Evolutionary conservation across 2,329 filamentous ascomycete species (phyloP).

Genomic region (Curvularia verruculosa): DNA sequence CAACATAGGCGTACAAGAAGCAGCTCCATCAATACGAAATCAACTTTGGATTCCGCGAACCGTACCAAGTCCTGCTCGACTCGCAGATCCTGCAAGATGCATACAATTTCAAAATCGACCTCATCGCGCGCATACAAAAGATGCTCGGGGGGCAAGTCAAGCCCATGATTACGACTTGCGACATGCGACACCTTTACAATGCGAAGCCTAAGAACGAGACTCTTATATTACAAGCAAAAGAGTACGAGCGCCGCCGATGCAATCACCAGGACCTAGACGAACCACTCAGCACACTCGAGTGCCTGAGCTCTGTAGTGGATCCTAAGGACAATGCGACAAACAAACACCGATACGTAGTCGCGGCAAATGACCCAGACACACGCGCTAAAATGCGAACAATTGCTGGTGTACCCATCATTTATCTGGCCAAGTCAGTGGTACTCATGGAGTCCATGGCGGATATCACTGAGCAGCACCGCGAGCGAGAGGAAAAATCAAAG

Average conservation of each 20-base stretch:
- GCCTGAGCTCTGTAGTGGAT: constrained; percentile 76
- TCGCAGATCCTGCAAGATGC: constrained; percentile 84
- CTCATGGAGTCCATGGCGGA: constrained; percentile 78
- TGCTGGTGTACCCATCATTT: constrained; percentile 75
- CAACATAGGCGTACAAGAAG: constrained; percentile 81
- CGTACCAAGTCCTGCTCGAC: constrained; percentile 82
- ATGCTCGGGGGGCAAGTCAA: constrained; percentile 89
- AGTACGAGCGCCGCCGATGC: constrained; percentile 75
- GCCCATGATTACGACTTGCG: constrained; percentile 83
- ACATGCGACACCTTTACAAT: constrained; percentile 77
- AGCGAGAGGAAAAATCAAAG: constrained; percentile 74
- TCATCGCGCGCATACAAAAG: constrained; percentile 75
- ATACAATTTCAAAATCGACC: constrained; percentile 82
- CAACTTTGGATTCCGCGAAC: constrained; percentile 88
- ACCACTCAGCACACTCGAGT: constrained; percentile 72
- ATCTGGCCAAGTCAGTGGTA: constrained; percentile 80
- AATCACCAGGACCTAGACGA: constrained; percentile 77
- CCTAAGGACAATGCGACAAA: constrained; percentile 74
- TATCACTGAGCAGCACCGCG: constrained; percentile 66
- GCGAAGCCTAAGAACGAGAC: constrained; percentile 59
- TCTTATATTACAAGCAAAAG: constrained; percentile 78
- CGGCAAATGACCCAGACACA: constrained; percentile 71
- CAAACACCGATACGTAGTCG: constrained; percentile 80
- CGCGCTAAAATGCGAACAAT: constrained; percentile 69
- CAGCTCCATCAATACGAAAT: constrained; percentile 91